Base-by-base conservation (phyloP, 1,284 basidiomycete genomes). In the Sutorius eximius region DNA sequence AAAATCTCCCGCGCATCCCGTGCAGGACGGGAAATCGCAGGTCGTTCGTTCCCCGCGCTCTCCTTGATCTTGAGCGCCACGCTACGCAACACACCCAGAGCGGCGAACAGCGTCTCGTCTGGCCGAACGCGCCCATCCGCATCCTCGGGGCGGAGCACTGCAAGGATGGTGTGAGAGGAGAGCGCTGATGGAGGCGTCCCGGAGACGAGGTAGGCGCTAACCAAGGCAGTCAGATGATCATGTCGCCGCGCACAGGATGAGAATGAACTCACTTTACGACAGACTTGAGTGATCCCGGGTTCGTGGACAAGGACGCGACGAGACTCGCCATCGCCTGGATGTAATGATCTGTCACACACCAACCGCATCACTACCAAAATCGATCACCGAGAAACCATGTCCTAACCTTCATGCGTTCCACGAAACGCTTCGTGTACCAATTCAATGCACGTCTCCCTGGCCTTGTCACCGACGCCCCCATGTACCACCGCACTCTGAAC, bases 1-100 rank as follows among this genome's bases (percentile, higher is more conserved):
- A 98, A 71, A 41, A 90, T 60, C 49, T 97, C 94, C 61, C 85
- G 80, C 5, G 93, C 86, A 66, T 97, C 93, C 46, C 95, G 78
- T 12, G 93, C 91, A 0, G 93, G 93, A 45, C 93, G 78, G 16
- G 90, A 81, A 47, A 95, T 85, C n/a, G 80, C 78, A 3, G 90
- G 85, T 41, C 82, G 82, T 53, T 94, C 91, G 55, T 80, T 85
- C 2, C 77, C 81, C 4, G 85, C 81, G 64, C 85, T 87, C 61
- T 89, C 86, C 55, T 86, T 74, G 1, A 91, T 79, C 68, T 93
- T 93, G 65, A 87, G 82, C 4, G 87, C 82, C 15, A 94, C 81
- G 42, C 76, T 81, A n/a, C 79, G 77, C 43, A 89, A 71, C 16
- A 87, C 58, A 3, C 78, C 82, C 8, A 90, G 76, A 47, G 80